Evolutionary conservation across 78 protist genomes (phyloP), one percentile per base, ranked within the genome.

Genomic region (Dictyostelium brefeldianum): DNA sequence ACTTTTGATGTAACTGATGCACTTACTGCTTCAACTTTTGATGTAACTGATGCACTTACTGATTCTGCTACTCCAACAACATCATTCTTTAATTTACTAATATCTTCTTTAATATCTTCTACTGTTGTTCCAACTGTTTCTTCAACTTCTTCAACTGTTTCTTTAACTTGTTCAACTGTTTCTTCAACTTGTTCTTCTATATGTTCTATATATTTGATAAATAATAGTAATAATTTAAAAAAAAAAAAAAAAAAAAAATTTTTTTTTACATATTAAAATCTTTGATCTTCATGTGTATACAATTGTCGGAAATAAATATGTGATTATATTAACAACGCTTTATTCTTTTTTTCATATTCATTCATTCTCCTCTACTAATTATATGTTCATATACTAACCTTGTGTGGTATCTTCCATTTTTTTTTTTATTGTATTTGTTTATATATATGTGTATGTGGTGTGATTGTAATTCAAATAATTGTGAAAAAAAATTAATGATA

Each of bases 31-130:
- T 22, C 57, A 12, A 47, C 27, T 11, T 20, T 47, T 43, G 83
- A 78, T 20, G 48, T 17, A 43, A 77, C 29, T 46, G 47, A 25
- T 31, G 57, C 31, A 62, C 48, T 31, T n/a, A 65, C 56, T 3
- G 36, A 36, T 20, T 82, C 89, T 5, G 73, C 80, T 3, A 20
- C 51, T 18, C 56, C 65, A 0, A 47, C 56, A 10, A 84, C 82
- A 17, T 71, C 80, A 0, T 56, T 3, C 1, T 36, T 75, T 12
- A 59, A 29, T 22, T 65, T 46, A 27, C 48, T 22, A 7, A 77
- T 53, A 25, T 18, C 56, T 43, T 87, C 93, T 78, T 87, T 77
- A 31, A 62, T 54, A n/a, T 87, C 70, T 56, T 69, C 80, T n/a
- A 83, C 80, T 25, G 20, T 48, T 56, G 78, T 53, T 25, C 36